These are phyloP conservation scores for Pichia nanzhaoensis DNA, from an alignment of 805 yeast genomes.

Conservation along the genomic window DNA sequence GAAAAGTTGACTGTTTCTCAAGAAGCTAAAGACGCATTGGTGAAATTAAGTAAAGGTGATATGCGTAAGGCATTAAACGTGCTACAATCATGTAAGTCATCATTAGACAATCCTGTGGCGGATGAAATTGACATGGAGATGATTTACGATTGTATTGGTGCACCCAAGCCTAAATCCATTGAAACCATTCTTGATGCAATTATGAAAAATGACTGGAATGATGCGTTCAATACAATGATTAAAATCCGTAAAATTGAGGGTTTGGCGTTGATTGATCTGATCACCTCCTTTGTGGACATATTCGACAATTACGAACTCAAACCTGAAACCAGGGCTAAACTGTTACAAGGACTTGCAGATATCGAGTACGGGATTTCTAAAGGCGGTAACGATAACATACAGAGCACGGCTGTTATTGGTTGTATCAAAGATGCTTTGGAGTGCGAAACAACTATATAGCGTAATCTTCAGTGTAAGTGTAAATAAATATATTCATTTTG, in stretches of 20 bases:
- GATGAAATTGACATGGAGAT: conserved; percentile 61
- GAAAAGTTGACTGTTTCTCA: conserved; percentile 56
- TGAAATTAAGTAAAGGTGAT: conserved; percentile 81
- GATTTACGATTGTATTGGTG: conserved; percentile 93
- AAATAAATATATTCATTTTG: neutral
- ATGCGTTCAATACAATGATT: conserved; percentile 61
- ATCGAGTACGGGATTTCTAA: conserved; percentile 85
- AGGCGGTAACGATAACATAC: conserved; percentile 90
- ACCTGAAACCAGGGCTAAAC: conserved; percentile 50
- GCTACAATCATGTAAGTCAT: conserved; percentile 87
- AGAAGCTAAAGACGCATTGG: conserved; percentile 59
- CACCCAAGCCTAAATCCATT: conserved; percentile 85
- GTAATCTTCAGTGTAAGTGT: neutral
- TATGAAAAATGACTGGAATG: conserved; percentile 82
- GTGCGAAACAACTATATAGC: conserved; percentile 24
- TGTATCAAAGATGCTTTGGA: conserved; percentile 68
- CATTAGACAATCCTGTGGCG: conserved; percentile 38
- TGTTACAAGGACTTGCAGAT: conserved; percentile 71
- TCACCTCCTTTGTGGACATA: conserved; percentile 68
- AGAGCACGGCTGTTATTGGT: conserved; percentile 84
- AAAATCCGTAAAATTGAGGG: conserved; percentile 68
- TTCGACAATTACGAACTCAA: conserved; percentile 63
- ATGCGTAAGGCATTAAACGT: conserved; percentile 95
- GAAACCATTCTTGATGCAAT: conserved; percentile 70
- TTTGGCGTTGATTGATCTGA: conserved; percentile 79